Percentiles rank a stretch among this genome's conserved stretches.
phyloP scores from a whole-genome alignment of 768 basidiomycete genomes.

The Myochromella boudieri region DNA sequence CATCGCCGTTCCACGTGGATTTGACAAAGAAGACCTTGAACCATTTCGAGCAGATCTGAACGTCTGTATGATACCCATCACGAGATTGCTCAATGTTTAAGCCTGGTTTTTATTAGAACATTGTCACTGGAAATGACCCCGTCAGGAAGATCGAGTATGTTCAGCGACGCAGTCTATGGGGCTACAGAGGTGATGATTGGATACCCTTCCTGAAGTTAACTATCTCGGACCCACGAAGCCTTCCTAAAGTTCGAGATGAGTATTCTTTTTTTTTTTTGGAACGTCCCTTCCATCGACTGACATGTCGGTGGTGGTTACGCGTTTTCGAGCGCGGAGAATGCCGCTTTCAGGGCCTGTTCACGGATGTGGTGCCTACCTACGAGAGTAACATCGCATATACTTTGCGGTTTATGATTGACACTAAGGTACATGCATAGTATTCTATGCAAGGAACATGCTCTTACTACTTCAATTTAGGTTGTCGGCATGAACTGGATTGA shows the following conservation, averaged over 20 bases:
- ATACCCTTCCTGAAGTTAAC: constrained; percentile 86
- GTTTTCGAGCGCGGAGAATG: constrained; percentile 77
- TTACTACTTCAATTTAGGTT: constrained; percentile 49
- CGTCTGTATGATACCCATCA: no score
- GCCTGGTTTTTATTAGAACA: constrained; percentile 24
- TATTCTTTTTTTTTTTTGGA: no score
- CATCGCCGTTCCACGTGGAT: constrained; percentile 82
- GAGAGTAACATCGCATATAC: constrained; percentile 94
- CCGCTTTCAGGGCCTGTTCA: constrained; percentile 59
- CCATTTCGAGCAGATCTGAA: constrained; percentile 73
- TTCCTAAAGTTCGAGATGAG: constrained; percentile 94
- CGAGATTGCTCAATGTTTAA: no score
- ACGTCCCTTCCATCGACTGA: no score
- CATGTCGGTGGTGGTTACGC: constrained; percentile 38
- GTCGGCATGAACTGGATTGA: constrained; percentile 99
- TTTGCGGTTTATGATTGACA: constrained; percentile 97
- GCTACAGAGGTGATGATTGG: constrained; percentile 80
- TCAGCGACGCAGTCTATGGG: constrained; percentile 77
- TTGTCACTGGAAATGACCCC: constrained; percentile 29
- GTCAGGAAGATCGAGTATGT: constrained; percentile 60
- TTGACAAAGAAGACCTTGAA: constrained; percentile 62
- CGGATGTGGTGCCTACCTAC: constrained; percentile 62
- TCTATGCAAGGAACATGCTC: background rate
- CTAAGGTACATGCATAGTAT: constrained; percentile 53
- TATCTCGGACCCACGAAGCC: constrained; percentile 63